Evolutionary conservation across 257 asterid species (phyloP), one percentile per base, ranked within the genome.

Genomic region (Cinchona pubescens): DNA sequence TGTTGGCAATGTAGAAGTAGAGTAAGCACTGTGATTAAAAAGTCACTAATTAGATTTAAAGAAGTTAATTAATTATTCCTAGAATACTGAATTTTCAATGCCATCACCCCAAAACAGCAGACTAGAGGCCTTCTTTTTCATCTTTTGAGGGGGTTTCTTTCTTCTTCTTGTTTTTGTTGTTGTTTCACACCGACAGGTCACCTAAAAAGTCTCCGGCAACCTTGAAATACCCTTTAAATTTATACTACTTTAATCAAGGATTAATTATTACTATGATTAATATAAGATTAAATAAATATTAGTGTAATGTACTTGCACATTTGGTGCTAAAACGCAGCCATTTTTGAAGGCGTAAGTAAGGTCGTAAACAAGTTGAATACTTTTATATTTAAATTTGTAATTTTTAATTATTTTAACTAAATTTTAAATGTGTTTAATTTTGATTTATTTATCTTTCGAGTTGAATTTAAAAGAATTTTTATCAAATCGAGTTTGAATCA

Each of bases 141-240:
- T 46, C 79, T 73, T 79, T 78, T 64, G 81, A 78, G 73, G 75
- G 14, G 32, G 48, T 6, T 21, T 71, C 63, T 29, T 53, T 40
- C 1, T 74, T 73, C 38, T 56, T 58, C 76, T 32, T 63, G 45
- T 73, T 71, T 62, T 10, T 55, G 42, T 40, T 58, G n/a, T 58
- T 25, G 3, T 38, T 38, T 38, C 72, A 62, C 49, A 14, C 71
- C 72, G 72, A 77, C 76, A 71, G 67, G 73, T 71, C 81, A 38
- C 66, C 3, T 63, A 72, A 49, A 72, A 49, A 63, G 67, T 30
- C 61, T 53, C 77, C 73, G 58, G 63, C 78, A 72, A 40, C 60
- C 64, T 69, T 77, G 59, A 64, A 78, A 62, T 40, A 42, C 73
- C 73, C 56, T 37, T 38, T n/a, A 27, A 6, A 4, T 21, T 14